A percentile compares a stretch with the other conserved stretches of the same genome.
Conservation (phyloP, 2,329 filamentous ascomycete genomes). For the Fusarium longipes region DNA sequence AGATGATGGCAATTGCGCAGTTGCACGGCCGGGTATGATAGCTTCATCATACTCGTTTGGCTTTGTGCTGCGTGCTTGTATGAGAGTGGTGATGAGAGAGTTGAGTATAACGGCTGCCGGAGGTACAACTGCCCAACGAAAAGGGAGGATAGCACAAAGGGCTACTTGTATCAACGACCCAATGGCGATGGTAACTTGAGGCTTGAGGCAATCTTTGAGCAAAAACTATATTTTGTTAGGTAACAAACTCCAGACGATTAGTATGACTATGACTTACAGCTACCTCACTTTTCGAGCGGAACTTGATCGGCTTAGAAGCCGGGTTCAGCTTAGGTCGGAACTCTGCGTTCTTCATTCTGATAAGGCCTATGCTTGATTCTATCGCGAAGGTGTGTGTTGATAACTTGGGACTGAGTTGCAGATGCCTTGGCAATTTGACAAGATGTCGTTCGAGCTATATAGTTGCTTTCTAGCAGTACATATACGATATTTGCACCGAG, state of each 20-base stretch:
- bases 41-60: constrained; percentile 40
- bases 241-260: not conserved
- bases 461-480: no score
- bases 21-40: constrained; percentile 50
- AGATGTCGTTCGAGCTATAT: not conserved
- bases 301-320: constrained; percentile 35
- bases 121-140: constrained; percentile 52
- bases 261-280: constrained; percentile 33
- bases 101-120: constrained; percentile 46
- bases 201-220: constrained; percentile 51
- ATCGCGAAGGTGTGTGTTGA: not conserved
- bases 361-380: not conserved
- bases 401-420: not conserved
- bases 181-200: constrained; percentile 49
- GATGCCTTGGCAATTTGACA: not conserved
- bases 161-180: constrained; percentile 52
- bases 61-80: constrained; percentile 37
- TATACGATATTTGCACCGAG: not conserved
- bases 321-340: constrained; percentile 45
- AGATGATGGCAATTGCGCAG: constrained; percentile 50
- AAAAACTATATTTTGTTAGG: constrained; percentile 27
- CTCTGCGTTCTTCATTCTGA: constrained; percentile 28
- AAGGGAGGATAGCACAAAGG: constrained; percentile 50
- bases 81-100: constrained; percentile 47
- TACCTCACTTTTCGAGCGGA: constrained; percentile 18